Evolutionary conservation across 768 basidiomycete genomes (phyloP).

Genomic region (Pleurotus salmoneostramineus): DNA sequence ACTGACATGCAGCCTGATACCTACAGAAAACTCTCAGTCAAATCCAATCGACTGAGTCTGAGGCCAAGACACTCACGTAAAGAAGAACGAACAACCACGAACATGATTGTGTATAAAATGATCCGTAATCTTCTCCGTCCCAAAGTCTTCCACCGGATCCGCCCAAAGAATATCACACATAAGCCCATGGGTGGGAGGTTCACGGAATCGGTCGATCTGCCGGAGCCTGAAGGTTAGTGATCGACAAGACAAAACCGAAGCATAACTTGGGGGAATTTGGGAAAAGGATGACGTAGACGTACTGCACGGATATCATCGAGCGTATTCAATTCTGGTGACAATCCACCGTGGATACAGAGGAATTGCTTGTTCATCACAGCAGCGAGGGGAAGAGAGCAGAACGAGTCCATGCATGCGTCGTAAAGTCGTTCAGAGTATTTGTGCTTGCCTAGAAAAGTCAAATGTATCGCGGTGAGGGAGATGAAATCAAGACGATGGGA

Average conservation of each 20-base stretch:
- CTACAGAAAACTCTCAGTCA: conserved; percentile 31
- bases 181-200: conserved; percentile 93
- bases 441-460: conserved; percentile 73
- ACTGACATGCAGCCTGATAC: conserved; percentile 95
- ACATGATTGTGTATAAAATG: conserved; percentile 96
- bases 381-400: conserved; percentile 92
- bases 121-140: conserved; percentile 86
- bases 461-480: conserved; percentile 2
- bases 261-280: background rate
- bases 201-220: conserved; percentile 96
- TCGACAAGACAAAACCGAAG: background rate
- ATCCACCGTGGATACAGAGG: conserved; percentile 95
- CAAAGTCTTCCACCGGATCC: conserved; percentile 97
- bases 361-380: conserved; percentile 99
- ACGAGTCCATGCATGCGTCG: conserved; percentile 97
- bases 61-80: conserved; percentile 83
- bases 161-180: conserved; percentile 99
- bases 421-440: conserved; percentile 97
- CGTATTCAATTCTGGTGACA: conserved; percentile 93
- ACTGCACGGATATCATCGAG: conserved; percentile 92
- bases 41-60: background rate
- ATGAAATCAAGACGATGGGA: background rate
- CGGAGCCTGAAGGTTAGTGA: conserved; percentile 5
- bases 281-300: conserved; percentile 20
- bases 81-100: conserved; percentile 96